Conservation (phyloP, 805 yeast genomes). For the Torulaspora maleeae region DNA sequence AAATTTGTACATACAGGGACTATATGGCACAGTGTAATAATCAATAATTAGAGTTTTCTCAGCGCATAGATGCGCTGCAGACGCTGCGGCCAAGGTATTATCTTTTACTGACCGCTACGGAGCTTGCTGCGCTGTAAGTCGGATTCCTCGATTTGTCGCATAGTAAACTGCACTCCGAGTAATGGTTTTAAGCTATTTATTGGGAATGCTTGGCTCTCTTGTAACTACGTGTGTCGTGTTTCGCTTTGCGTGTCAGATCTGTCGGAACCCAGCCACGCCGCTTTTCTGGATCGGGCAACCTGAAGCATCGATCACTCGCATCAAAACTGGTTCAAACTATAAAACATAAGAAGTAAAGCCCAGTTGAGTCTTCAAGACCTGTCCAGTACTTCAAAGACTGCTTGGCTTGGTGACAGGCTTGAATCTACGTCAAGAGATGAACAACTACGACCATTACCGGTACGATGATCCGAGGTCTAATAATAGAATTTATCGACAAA, state of each 20-base stretch:
- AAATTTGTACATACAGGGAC: neutral
- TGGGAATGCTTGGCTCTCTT: neutral
- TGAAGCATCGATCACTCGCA: conserved; percentile 3
- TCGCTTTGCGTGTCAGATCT: conserved; percentile 1
- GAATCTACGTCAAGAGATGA: conserved; percentile 1
- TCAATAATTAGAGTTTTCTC: no score
- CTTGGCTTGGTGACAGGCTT: neutral
- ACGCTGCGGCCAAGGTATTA: no score
- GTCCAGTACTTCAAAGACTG: neutral
- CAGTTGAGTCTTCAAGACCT: no score
- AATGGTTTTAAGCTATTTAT: neutral
- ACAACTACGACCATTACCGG: conserved; percentile 3
- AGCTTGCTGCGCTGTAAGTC: neutral
- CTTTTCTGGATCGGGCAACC: conserved; percentile 7
- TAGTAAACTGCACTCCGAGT: neutral
- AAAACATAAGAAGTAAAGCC: neutral
- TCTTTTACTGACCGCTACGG: no score
- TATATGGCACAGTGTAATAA: neutral
- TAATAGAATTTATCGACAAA: conserved; percentile 7
- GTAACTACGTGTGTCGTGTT: neutral
- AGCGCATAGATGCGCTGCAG: no score
- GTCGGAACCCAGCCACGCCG: conserved; percentile 10
- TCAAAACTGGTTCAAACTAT: neutral
- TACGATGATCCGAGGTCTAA: conserved; percentile 6
- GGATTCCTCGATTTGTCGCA: neutral